phyloP scores from a whole-genome alignment of 768 basidiomycete genomes.

The Auricularia heimuer region DNA sequence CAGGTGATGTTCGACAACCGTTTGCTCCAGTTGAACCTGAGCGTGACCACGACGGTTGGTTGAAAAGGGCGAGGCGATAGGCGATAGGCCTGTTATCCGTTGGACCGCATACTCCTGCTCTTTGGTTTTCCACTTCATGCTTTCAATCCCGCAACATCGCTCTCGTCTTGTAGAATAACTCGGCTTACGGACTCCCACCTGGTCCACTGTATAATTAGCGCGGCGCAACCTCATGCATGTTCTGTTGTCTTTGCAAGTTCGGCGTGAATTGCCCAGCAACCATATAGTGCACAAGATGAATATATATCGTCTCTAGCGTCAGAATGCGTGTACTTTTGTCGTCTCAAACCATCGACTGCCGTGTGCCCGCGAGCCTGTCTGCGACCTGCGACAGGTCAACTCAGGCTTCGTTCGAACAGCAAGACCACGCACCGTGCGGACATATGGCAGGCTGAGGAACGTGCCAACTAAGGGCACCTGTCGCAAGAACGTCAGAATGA shows the following conservation, averaged over 20 bases:
- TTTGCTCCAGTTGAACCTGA: neutral
- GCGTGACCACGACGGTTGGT: neutral
- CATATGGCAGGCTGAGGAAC: conserved; percentile 75
- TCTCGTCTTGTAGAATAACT: no score
- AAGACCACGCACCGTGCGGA: conserved; percentile 49
- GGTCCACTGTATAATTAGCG: no score
- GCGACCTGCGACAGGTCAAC: conserved; percentile 16
- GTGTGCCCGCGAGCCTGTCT: conserved; percentile 26
- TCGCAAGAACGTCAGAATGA: conserved; percentile 91
- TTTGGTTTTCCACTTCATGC: no score
- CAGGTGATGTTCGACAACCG: neutral
- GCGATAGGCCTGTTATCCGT: neutral
- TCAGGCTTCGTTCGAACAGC: conserved; percentile 20
- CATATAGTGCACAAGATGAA: neutral
- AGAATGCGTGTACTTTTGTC: conserved; percentile 1
- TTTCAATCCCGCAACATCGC: no score
- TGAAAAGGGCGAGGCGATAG: neutral
- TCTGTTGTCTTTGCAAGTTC: no score
- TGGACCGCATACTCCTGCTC: no score
- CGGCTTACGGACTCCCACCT: no score
- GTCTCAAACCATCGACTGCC: conserved; percentile 25
- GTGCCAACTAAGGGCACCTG: conserved; percentile 90
- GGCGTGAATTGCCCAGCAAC: neutral
- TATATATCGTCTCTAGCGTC: neutral
- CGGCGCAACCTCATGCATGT: no score